phyloP scores from a whole-genome alignment of 106 monocot species.

The Triglochin maritima region DNA sequence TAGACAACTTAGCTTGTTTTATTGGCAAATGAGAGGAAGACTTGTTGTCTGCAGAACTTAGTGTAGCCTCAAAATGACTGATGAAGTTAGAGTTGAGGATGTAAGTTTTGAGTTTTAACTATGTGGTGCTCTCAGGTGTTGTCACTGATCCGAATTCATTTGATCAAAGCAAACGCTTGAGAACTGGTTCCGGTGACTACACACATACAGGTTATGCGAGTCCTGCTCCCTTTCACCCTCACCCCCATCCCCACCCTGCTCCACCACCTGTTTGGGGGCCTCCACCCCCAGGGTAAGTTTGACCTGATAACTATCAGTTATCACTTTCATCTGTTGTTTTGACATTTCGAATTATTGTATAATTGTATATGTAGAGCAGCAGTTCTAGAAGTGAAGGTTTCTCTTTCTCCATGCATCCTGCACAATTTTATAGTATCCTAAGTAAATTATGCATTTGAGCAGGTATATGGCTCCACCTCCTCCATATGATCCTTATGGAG shows the following conservation, averaged over 20 bases:
- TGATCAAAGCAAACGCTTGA: conserved; percentile 83
- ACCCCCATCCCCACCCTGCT: conserved; percentile 52
- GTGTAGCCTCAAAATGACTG: background rate
- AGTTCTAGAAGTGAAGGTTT: no score
- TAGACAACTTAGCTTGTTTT: no score
- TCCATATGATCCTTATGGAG: conserved; percentile 79
- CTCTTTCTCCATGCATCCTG: no score
- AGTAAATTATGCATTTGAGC: background rate
- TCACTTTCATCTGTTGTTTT: no score
- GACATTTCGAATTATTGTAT: no score
- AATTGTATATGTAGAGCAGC: no score
- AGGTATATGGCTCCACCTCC: conserved; percentile 72
- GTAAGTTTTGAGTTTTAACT: no score
- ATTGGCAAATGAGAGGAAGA: no score
- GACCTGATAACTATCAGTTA: no score
- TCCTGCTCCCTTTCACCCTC: conserved; percentile 46
- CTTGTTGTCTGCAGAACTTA: background rate
- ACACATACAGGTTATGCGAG: conserved; percentile 48
- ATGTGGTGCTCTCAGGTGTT: conserved; percentile 32
- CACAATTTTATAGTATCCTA: background rate
- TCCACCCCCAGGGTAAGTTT: conserved; percentile 48
- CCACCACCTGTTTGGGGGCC: conserved; percentile 81
- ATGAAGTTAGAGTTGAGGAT: background rate
- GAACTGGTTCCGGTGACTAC: conserved; percentile 78
- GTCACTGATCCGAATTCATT: conserved; percentile 53